These are phyloP conservation scores for Populus hybrid DNA, from an alignment of 441 rosid genomes.

Conservation along the genomic window DNA sequence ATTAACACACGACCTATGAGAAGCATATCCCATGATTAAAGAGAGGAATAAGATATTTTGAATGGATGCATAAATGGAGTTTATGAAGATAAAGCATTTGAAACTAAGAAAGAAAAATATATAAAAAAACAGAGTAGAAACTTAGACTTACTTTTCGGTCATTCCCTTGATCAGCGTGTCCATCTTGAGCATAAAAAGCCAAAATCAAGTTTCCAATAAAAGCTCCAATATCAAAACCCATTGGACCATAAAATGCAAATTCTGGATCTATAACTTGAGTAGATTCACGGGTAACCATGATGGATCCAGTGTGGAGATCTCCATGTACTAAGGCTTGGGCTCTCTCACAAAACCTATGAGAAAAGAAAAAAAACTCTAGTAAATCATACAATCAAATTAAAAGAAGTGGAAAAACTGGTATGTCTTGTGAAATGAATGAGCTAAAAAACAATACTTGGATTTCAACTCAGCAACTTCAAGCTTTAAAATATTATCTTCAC, in stretches of 20 bases:
- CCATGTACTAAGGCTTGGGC: constrained; percentile 88
- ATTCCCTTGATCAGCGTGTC: constrained; percentile 61
- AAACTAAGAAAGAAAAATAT: not conserved
- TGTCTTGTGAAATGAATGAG: not conserved
- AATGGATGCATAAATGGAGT: not conserved
- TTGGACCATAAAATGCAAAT: constrained; percentile 83
- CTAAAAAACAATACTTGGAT: constrained; percentile 52
- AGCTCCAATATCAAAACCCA: constrained; percentile 90
- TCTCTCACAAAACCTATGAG: constrained; percentile 81
- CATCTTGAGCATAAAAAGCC: constrained; percentile 91
- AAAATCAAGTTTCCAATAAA: constrained; percentile 81
- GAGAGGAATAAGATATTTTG: not conserved
- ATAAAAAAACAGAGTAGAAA: not conserved
- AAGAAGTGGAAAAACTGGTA: not conserved
- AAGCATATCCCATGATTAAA: not conserved
- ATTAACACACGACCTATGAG: not conserved
- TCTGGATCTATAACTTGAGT: constrained; percentile 94
- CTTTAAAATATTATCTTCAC: constrained; percentile 64
- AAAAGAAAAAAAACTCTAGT: constrained; percentile 12
- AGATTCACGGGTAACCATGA: constrained; percentile 85
- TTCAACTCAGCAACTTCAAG: constrained; percentile 82
- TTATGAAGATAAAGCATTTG: not conserved
- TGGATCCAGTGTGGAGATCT: constrained; percentile 90
- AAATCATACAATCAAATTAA: constrained; percentile 2
- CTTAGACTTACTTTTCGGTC: constrained; percentile 52